These are phyloP conservation scores for Mycena crocata DNA, from an alignment of 768 basidiomycete genomes.

Conservation along the genomic window DNA sequence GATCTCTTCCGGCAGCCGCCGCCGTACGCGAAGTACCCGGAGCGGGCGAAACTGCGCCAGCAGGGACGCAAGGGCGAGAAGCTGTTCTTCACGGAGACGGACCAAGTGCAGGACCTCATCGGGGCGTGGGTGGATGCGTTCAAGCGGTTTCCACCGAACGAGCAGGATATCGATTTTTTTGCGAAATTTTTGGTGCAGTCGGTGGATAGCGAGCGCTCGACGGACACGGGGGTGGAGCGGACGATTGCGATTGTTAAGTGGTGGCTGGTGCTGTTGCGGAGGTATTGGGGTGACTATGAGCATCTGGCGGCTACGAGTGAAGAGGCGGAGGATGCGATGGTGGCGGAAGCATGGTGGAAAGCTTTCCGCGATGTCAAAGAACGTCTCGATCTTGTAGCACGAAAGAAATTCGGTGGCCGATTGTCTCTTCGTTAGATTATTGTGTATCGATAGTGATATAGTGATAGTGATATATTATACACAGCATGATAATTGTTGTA, in stretches of 20 bases:
- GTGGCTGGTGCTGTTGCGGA: constrained; percentile 81
- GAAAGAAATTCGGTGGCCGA: constrained; percentile 78
- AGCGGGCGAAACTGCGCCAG: constrained; percentile 65
- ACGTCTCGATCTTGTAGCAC: constrained; percentile 72
- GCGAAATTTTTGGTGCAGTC: constrained; percentile 77
- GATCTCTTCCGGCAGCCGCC: constrained; percentile 62
- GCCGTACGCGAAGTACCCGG: constrained; percentile 64
- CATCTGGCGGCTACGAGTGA: constrained; percentile 49
- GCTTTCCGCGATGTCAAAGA: constrained; percentile 78
- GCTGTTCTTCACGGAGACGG: constrained; percentile 68
- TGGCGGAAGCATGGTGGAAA: constrained; percentile 86
- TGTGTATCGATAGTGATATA: too few relatives aligned
- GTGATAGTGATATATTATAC: too few relatives aligned
- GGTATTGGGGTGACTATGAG: constrained; percentile 73
- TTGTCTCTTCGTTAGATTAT: constrained; percentile 66
- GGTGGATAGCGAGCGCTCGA: constrained; percentile 64
- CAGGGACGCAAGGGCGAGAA: constrained; percentile 67
- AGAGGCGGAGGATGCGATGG: constrained; percentile 46
- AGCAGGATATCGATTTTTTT: constrained; percentile 81
- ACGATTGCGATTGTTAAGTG: constrained; percentile 80
- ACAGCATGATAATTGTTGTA: too few relatives aligned
- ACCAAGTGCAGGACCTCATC: constrained; percentile 79
- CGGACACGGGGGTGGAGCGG: constrained; percentile 74
- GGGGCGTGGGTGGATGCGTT: constrained; percentile 82
- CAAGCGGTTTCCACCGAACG: constrained; percentile 69